Evolutionary conservation across 2,329 filamentous ascomycete species (phyloP), one percentile per base, ranked within the genome.

Genomic region (Pseudonectria buxi): DNA sequence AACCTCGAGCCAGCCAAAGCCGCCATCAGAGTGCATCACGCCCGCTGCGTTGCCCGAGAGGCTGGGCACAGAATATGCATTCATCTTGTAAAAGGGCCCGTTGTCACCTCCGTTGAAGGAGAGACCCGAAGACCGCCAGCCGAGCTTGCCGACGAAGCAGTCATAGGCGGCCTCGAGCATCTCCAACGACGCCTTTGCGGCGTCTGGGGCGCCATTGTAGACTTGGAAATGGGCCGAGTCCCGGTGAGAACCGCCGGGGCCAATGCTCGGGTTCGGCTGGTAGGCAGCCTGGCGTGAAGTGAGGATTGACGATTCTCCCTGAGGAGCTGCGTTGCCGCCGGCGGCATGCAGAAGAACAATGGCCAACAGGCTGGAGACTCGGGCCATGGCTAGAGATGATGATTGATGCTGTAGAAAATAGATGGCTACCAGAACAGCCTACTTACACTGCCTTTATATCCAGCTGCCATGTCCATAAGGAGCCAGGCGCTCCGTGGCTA

Each of bases 131-230:
- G 63, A 64, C 3, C 63, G 56, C 56, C 57, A 66, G 13, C 57
- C 58, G 3, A 65, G 53, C 1, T 50, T 55, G 16, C 45, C 51
- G 1, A 64, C 53, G 35, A 64, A 66, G 45, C 63, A 66, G 22
- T 61, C 56, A 35, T 65, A 66, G 2, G 67, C 65, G 3, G 62
- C 65, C 51, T 72, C 69, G 7, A 73, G 58, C 47, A 63, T 62
- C 15, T 55, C 45, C 4, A 70, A 51, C 3, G 61, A 46, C 2
- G 40, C 32, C n/a, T 40, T 39, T 1, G 54, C 55, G 2, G 46
- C 41, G 12, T 38, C 38, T 1, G 43, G 30, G 6, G 43, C 40
- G 13, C 47, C 49, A 16, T 47, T 51, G 31, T 63, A 65, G 28
- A 65, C 47, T n/a, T 63, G 63, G 51, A 67, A 67, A 43, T 64